Evolutionary conservation across 129 eudicot genomes (phyloP), one percentile per base, ranked within the genome.

Genomic region (Tagetes erecta): DNA sequence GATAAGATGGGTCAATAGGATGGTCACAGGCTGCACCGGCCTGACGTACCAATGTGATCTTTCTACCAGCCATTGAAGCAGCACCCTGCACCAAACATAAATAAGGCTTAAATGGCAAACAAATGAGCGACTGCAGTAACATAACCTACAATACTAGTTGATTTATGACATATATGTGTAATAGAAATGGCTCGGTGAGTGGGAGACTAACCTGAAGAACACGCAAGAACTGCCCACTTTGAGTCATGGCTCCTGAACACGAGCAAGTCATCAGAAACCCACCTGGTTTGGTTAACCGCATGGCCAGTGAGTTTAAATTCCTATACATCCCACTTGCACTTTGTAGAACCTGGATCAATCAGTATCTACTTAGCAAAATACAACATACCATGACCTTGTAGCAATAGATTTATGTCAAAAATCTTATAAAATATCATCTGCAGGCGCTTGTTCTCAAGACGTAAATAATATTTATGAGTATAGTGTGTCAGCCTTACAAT

Each of bases 241-340:
- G 98, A 45, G 98, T 94, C 97, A 94, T 85, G 69, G 98, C 98
- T 71, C 98, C 96, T 38, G 98, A 94, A 87, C 97, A 94, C 2
- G 98, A 90, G 87, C 98, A 94, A 74, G 98, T 90, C 98, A 94
- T 93, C 53, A 89, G 78, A 64, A 92, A 72, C 45, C 96, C 96
- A n/a, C 97, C 97, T 57, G 77, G 85, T 76, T 83, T 88, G 13
- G 96, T 91, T 64, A 94, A 72, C 83, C 70, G 82, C 97, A 94
- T 88, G 34, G 98, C 98, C 78, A 94, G 66, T 12, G 93, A 80
- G 82, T 94, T 94, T 71, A 94, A 81, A 81, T 86, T 90, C 78
- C 98, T 88, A 63, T 94, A 94, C 98, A 94, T 94, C 70, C 98
- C 97, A 33, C 89, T 83, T 14, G 97, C 97, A 71, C 80, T 94